Evolutionary conservation across 2,329 filamentous ascomycete genomes (phyloP).

Genomic region (Sclerotinia trifoliorum): DNA sequence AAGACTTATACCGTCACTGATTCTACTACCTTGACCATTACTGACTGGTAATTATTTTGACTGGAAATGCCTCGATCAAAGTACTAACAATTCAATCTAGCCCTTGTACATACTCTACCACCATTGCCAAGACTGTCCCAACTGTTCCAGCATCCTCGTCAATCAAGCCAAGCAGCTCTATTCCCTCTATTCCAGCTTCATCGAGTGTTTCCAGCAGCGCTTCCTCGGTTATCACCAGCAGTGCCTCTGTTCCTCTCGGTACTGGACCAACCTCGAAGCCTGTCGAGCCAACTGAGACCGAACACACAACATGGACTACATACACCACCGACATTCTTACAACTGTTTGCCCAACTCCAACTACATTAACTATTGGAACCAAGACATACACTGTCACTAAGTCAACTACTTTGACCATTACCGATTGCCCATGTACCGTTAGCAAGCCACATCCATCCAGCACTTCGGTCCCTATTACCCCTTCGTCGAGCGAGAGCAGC

Average conservation of each 20-base stretch:
- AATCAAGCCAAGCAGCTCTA: not conserved
- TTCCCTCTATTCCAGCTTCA: constrained; percentile 5
- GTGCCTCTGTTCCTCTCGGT: constrained; percentile 4
- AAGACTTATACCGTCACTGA: constrained; percentile 59
- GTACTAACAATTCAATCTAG: constrained; percentile 8
- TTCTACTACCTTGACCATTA: constrained; percentile 50
- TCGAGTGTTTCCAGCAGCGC: constrained; percentile 2
- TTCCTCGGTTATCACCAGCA: not conserved
- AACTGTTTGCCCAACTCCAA: constrained; percentile 32
- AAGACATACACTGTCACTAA: constrained; percentile 59
- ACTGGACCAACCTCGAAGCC: constrained; percentile 3
- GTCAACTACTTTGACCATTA: constrained; percentile 50
- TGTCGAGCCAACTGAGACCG: constrained; percentile 6
- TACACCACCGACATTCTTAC: constrained; percentile 22
- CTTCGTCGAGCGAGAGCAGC: constrained; percentile 11
- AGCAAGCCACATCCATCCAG: constrained; percentile 23
- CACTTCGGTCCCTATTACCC: constrained; percentile 1
- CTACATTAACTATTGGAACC: constrained; percentile 45
- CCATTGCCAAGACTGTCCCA: constrained; percentile 5
- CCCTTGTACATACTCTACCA: constrained; percentile 22
- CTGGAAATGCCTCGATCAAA: not conserved
- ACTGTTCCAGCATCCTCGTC: constrained; percentile 2
- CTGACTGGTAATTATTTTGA: constrained; percentile 40
- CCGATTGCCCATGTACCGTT: constrained; percentile 47
- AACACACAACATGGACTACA: constrained; percentile 22